Conservation (phyloP, 192 early-diverging fungal species). For the Borealophlyctis nickersoniae region DNA sequence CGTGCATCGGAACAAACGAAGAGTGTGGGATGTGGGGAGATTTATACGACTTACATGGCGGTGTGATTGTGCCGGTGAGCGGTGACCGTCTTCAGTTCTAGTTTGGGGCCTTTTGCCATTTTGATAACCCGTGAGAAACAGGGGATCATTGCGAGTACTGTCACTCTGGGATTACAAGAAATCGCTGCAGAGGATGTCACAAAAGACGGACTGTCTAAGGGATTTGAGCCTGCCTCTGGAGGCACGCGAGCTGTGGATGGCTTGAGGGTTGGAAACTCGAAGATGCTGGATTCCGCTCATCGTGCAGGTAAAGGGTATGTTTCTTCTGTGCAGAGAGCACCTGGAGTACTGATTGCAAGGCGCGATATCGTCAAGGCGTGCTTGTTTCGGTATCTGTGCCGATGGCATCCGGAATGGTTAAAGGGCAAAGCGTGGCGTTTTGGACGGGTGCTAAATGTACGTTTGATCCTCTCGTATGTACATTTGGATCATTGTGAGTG, state of each 20-base stretch:
- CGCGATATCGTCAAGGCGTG: constrained; percentile 58
- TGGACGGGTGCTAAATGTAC: constrained; percentile 55
- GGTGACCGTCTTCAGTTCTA: constrained; percentile 2
- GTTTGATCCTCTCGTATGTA: too few species aligned
- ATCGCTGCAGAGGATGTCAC: constrained; percentile 59
- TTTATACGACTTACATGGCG: constrained; percentile 53
- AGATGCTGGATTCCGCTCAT: constrained; percentile 1
- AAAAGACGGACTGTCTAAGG: constrained; percentile 49
- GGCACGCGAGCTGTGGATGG: constrained; percentile 60
- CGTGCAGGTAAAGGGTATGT: background rate
- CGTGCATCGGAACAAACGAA: constrained; percentile 40
- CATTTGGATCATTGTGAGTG: too few species aligned
- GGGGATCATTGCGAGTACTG: constrained; percentile 54
- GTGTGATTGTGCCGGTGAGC: constrained; percentile 58
- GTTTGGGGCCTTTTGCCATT: constrained; percentile 6
- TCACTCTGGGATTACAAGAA: constrained; percentile 60
- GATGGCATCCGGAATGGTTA: constrained; percentile 45
- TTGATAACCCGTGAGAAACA: constrained; percentile 9
- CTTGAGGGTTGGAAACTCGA: constrained; percentile 49
- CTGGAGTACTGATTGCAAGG: background rate
- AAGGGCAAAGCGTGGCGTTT: constrained; percentile 67
- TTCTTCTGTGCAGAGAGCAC: background rate
- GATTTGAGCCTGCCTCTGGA: constrained; percentile 27
- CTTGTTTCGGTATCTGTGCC: constrained; percentile 59
- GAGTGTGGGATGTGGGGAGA: constrained; percentile 27